Base-by-base conservation (phyloP, 441 rosid genomes). In the Dalechampia spathulata region DNA sequence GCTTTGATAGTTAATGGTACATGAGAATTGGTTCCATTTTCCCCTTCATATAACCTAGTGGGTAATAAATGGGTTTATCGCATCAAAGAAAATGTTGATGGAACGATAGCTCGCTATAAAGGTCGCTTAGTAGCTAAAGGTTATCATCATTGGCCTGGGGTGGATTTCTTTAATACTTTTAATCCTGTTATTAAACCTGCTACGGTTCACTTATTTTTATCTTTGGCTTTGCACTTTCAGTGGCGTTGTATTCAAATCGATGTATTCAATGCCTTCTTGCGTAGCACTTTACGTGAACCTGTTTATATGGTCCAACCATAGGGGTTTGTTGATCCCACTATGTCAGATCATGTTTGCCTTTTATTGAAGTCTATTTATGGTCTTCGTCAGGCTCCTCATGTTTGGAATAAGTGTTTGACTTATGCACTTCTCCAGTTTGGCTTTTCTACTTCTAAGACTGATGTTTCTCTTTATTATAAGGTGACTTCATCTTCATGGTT, bases 401-500 rank as follows among this genome's bases (percentile, higher is more conserved):
- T n/a, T 5, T 41, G 46, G 22, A 4, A 4, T 14, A 41, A n/a
- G 6, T 41, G 45, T 16, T 21, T 16, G 0, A n/a, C 22, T n/a
- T 2, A 2, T 16, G 22, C 8, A 1, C 17, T 41, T 0, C 46
- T n/a, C 3, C 1, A 6, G 0, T 0, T 16, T 3, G 46, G 46
- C 2, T 41, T 41, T 41, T 5, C 2, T 1, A 6, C 1, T 14
- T 38, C 46, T 4, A 13, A 41, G 12, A 41, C 21, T 7, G 22
- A 41, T 16, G 2, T 1, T 7, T 41, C 46, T 3, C 20, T 41
- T 0, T 17, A 4, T 7, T 16, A 41, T 8, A n/a, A n/a, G n/a
- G n/a, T n/a, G n/a, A n/a, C n/a, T 0, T 13, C 2, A 0, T n/a
- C 1, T 3, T 0, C 21, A 4, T 1, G 2, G 12, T 1, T 2